These are phyloP conservation scores for Botrytis fabae DNA, from an alignment of 2,329 filamentous ascomycete genomes.

Conservation along the genomic window DNA sequence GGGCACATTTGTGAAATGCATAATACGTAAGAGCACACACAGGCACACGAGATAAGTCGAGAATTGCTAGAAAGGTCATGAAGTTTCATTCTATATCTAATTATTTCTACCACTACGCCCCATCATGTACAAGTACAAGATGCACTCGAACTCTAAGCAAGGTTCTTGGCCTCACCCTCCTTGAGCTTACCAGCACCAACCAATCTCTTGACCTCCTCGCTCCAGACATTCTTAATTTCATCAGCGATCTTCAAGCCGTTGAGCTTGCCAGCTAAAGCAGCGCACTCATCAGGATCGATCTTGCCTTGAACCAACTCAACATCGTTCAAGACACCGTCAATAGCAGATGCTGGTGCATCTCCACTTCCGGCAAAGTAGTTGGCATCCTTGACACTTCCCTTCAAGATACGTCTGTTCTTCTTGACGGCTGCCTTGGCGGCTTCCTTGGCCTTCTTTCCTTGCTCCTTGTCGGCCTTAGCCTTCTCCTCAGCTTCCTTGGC, in stretches of 20 bases:
- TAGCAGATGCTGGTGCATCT: slow-evolving; percentile 70
- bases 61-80: not conserved
- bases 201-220: slow-evolving; percentile 74
- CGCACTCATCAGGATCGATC: slow-evolving; percentile 89
- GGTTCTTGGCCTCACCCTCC: slow-evolving; percentile 73
- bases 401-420: slow-evolving; percentile 99
- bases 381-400: slow-evolving; percentile 90
- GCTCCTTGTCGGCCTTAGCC: slow-evolving; percentile 80
- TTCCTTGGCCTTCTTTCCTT: slow-evolving; percentile 95
- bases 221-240: slow-evolving; percentile 85
- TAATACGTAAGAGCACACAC: not conserved
- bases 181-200: slow-evolving; percentile 82
- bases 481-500: slow-evolving; percentile 82
- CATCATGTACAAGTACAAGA: slow-evolving; percentile 13
- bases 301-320: slow-evolving; percentile 85
- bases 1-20: too few relatives aligned
- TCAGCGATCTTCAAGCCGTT: slow-evolving; percentile 74
- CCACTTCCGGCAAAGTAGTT: slow-evolving; percentile 85
- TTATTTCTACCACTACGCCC: not conserved
- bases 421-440: slow-evolving; percentile 98
- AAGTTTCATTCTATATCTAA: slow-evolving; percentile 19
- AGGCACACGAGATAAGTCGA: not conserved
- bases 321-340: slow-evolving; percentile 81
- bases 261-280: slow-evolving; percentile 77
- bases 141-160: slow-evolving; percentile 42